Conservation (phyloP, 1,139 yeast species). For the Candida glucosophila region DNA sequence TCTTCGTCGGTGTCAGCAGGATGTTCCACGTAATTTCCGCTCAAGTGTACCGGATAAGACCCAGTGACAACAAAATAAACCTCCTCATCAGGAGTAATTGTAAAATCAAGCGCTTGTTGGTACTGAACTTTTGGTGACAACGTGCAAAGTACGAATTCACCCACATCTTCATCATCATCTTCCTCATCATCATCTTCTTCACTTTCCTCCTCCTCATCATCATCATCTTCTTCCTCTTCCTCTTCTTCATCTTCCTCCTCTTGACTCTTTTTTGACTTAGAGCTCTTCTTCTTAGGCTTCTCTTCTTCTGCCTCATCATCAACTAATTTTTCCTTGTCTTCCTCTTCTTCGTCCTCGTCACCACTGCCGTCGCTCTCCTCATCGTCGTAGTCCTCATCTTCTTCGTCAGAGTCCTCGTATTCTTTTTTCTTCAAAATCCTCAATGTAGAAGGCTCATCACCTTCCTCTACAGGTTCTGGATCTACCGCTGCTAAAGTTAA, state of each 20-base stretch:
- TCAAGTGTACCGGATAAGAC: slow-evolving; percentile 82
- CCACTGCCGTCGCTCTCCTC: slow-evolving; percentile 42
- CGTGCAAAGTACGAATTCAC: slow-evolving; percentile 82
- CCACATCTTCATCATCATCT: slow-evolving; percentile 48
- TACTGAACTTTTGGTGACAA: slow-evolving; percentile 74
- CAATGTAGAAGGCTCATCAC: slow-evolving; percentile 78
- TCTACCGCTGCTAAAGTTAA: slow-evolving; percentile 93
- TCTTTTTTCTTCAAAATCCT: slow-evolving; percentile 71
- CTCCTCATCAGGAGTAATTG: slow-evolving; percentile 90
- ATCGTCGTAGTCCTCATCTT: slow-evolving; percentile 46
- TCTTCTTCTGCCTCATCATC: slow-evolving; percentile 14
- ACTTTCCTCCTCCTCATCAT: slow-evolving; percentile 42
- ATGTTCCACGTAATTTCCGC: slow-evolving; percentile 94
- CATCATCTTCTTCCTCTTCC: slow-evolving; percentile 33
- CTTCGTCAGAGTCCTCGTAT: slow-evolving; percentile 29
- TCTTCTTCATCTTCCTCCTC: slow-evolving; percentile 22
- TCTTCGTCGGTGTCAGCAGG: slow-evolving; percentile 71
- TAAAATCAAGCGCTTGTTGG: slow-evolving; percentile 88
- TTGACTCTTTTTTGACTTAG: slow-evolving; percentile 9
- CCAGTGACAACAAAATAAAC: slow-evolving; percentile 93
- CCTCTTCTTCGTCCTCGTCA: slow-evolving; percentile 27
- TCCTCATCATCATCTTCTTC: slow-evolving; percentile 53
- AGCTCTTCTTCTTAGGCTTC: slow-evolving; percentile 18
- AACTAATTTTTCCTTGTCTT: slow-evolving; percentile 11
- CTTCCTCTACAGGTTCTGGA: slow-evolving; percentile 75